These are phyloP conservation scores for Irpex rosettiformis DNA, from an alignment of 1,284 basidiomycete genomes.

Conservation along the genomic window DNA sequence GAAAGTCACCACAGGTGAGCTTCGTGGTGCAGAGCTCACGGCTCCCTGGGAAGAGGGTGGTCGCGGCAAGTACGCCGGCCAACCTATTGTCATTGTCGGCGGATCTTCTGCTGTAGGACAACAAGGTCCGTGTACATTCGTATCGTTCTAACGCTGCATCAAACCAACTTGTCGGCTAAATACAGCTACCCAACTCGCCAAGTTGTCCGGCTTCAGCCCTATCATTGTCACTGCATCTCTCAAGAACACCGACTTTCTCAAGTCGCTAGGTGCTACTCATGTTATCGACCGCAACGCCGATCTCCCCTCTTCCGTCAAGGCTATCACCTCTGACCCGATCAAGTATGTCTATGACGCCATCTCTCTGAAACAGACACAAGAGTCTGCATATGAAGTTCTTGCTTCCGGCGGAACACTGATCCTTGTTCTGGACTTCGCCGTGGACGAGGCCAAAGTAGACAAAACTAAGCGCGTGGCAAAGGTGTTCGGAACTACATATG, in stretches of 20 bases:
- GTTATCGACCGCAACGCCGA: slow-evolving; percentile 43
- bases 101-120: slow-evolving; percentile 33
- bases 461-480: slow-evolving; percentile 11
- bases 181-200: slow-evolving; percentile 51
- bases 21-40: slow-evolving; percentile 13
- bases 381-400: slow-evolving; percentile 23
- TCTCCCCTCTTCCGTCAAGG: slow-evolving; percentile 7
- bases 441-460: background rate
- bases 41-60: slow-evolving; percentile 24
- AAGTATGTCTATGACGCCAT: slow-evolving; percentile 37
- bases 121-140: slow-evolving; percentile 17
- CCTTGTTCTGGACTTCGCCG: slow-evolving; percentile 11
- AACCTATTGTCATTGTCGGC: slow-evolving; percentile 32
- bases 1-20: background rate
- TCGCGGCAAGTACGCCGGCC: slow-evolving; percentile 27
- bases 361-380: slow-evolving; percentile 19
- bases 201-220: slow-evolving; percentile 47
- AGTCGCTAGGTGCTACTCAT: slow-evolving; percentile 50
- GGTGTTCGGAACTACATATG: slow-evolving; percentile 12
- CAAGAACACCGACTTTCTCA: slow-evolving; percentile 40
- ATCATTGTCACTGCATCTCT: slow-evolving; percentile 52
- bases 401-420: slow-evolving; percentile 23
- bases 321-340: slow-evolving; percentile 27
- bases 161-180: background rate
- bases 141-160: background rate